Evolutionary conservation across 2,329 filamentous ascomycete species (phyloP).

Genomic region (Emydomyces testavorans): DNA sequence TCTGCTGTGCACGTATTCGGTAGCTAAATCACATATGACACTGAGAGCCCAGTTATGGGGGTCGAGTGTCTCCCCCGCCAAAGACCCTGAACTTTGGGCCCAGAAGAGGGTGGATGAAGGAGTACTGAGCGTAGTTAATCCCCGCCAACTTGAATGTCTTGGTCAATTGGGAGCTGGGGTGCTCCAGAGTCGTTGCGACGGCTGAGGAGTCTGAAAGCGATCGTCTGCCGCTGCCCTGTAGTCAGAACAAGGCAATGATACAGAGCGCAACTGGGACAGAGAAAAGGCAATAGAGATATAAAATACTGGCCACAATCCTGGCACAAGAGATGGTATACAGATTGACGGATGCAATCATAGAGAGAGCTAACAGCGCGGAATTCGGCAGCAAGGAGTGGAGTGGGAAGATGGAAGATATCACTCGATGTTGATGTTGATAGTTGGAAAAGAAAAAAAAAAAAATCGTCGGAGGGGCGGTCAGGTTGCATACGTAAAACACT

Average conservation of each 20-base stretch:
- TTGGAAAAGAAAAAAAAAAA: background rate
- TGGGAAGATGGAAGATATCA: background rate
- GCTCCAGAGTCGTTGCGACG: slow-evolving; percentile 32
- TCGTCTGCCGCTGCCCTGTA: slow-evolving; percentile 4
- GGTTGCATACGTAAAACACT: background rate
- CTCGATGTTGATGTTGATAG: background rate
- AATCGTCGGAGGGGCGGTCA: background rate
- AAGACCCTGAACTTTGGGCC: slow-evolving; percentile 91
- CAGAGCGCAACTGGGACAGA: slow-evolving; percentile 1
- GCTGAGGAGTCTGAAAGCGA: slow-evolving; percentile 13
- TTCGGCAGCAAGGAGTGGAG: background rate
- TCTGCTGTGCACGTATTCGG: slow-evolving; percentile 24
- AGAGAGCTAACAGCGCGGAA: background rate
- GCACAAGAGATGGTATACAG: background rate
- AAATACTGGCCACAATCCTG: background rate
- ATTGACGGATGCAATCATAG: background rate
- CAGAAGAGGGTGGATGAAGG: slow-evolving; percentile 76
- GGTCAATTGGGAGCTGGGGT: slow-evolving; percentile 26
- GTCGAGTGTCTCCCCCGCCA: slow-evolving; percentile 91
- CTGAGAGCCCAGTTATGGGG: slow-evolving; percentile 67
- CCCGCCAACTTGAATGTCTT: slow-evolving; percentile 88
- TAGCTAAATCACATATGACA: slow-evolving; percentile 26
- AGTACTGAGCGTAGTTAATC: slow-evolving; percentile 58
- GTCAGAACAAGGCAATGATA: slow-evolving; percentile 8
- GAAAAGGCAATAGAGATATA: background rate